Base-by-base conservation (phyloP, 768 basidiomycete species). In the Hygrophorus russula region DNA sequence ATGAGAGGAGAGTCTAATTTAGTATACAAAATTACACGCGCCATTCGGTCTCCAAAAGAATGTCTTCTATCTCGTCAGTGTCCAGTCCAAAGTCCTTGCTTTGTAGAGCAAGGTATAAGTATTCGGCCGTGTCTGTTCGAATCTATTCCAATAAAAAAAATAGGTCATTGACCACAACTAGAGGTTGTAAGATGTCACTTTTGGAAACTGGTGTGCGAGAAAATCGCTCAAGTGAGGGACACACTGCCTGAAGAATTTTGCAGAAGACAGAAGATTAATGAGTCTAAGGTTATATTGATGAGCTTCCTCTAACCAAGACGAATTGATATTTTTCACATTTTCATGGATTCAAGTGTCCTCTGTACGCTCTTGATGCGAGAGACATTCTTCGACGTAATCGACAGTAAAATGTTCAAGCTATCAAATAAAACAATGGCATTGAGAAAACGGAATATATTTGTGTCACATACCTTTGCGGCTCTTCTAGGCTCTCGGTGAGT, bases 21-120 rank as follows among this genome's bases (percentile, higher is more conserved):
- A 36, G 32, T 19, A 39, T n/a, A 9, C 32, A 17, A 27, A 36
- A 13, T n/a, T 37, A 30, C 39, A 59, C 74, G 45, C 46, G 88
- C 88, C 88, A 91, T 59, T 83, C 82, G 17, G 88, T 89, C 57
- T 91, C 83, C 19, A 91, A 62, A 32, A 91, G 59, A 10, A 84
- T 56, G 11, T 80, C 74, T 54, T 89, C 85, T 1, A 74, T 68
- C 31, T 71, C 74, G 30, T 80, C 78, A 7, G 76, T 77, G 12
- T 85, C 82, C 44, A 67, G 59, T 0, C 70, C 78, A 7, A 83
- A 54, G 50, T 87, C 86, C 36, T 69, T 69, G 51, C 76, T 76
- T 56, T 90, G 85, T 29, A 93, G 59, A 12, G 76, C 69, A 19
- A 88, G 64, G 55, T 91, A 96, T 6, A 96, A 59, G 49, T 82